phyloP scores from a whole-genome alignment of 495 filamentous ascomycete species.

The Recurvomyces mirabilis region DNA sequence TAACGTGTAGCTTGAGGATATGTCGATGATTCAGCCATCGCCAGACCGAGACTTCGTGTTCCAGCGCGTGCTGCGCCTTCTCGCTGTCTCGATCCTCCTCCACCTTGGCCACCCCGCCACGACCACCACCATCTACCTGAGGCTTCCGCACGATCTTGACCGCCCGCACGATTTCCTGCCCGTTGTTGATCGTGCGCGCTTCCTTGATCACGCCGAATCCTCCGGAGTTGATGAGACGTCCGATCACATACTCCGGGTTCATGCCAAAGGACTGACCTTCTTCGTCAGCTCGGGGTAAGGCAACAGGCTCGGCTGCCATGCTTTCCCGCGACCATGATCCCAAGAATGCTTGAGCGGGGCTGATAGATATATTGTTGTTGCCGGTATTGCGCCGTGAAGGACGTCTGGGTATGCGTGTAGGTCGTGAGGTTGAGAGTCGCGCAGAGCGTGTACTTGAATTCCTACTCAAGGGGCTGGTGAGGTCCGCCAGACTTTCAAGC shows the following conservation, averaged over 20 bases:
- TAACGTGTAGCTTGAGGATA: conserved; percentile 53
- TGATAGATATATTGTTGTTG: conserved; percentile 28
- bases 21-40: conserved; percentile 55
- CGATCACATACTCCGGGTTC: conserved; percentile 53
- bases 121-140: too few species aligned
- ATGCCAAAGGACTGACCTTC: conserved; percentile 64
- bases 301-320: conserved; percentile 4
- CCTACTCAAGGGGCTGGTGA: conserved; percentile 12
- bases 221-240: conserved; percentile 57
- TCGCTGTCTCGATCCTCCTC: conserved; percentile 55
- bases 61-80: conserved; percentile 58
- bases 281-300: conserved; percentile 44
- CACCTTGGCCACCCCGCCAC: too few species aligned
- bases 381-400: conserved; percentile 24
- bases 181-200: conserved; percentile 50
- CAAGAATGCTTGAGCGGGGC: conserved; percentile 45
- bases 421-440: neutral
- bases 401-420: conserved; percentile 12
- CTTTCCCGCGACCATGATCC: conserved; percentile 39
- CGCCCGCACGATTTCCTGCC: conserved; percentile 38
- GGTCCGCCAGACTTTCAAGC: conserved; percentile 4
- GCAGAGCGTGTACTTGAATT: conserved; percentile 14
- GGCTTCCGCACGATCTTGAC: conserved; percentile 66
- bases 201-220: conserved; percentile 66
- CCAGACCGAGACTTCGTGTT: conserved; percentile 65